phyloP scores from a whole-genome alignment of 352 stramenopile genomes.

The Albugo laibachii region DNA sequence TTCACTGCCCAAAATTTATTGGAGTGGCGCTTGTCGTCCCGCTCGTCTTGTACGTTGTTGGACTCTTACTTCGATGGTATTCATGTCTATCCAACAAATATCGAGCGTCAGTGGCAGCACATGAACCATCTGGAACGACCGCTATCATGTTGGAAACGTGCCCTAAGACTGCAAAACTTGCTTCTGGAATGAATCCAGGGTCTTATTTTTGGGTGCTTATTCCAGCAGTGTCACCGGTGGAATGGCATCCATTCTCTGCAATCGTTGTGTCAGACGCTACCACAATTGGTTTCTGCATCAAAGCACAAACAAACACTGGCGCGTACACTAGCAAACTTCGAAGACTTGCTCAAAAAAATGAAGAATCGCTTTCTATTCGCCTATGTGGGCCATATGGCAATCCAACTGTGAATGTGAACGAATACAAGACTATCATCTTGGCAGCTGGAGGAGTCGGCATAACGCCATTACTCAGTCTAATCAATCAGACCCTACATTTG shows the following conservation, averaged over 20 bases:
- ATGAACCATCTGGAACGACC: constrained; percentile 19
- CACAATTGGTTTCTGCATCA: constrained; percentile 63
- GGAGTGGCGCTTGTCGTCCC: constrained; percentile 32
- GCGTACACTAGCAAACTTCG: constrained; percentile 34
- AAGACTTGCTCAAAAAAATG: constrained; percentile 17
- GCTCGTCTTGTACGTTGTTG: constrained; percentile 34
- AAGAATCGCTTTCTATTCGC: constrained; percentile 21
- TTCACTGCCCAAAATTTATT: constrained; percentile 39
- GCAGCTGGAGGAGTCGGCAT: constrained; percentile 55
- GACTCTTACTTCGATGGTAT: constrained; percentile 28
- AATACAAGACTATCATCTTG: constrained; percentile 45
- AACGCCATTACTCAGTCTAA: constrained; percentile 47
- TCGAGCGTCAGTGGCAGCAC: constrained; percentile 20
- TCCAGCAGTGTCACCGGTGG: constrained; percentile 28
- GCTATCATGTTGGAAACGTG: constrained; percentile 32
- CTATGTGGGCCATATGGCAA: constrained; percentile 53
- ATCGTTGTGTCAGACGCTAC: constrained; percentile 49
- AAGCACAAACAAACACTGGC: constrained; percentile 18
- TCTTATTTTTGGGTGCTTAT: constrained; percentile 66
- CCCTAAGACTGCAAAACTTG: constrained; percentile 33
- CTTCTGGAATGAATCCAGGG: constrained; percentile 25
- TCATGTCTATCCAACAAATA: constrained; percentile 23
- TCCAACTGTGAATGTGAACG: constrained; percentile 31
- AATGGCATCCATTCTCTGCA: constrained; percentile 72
- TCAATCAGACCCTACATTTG: constrained; percentile 36